Evolutionary conservation across 2,329 filamentous ascomycete species (phyloP).

Genomic region (Ophiostoma australiae): DNA sequence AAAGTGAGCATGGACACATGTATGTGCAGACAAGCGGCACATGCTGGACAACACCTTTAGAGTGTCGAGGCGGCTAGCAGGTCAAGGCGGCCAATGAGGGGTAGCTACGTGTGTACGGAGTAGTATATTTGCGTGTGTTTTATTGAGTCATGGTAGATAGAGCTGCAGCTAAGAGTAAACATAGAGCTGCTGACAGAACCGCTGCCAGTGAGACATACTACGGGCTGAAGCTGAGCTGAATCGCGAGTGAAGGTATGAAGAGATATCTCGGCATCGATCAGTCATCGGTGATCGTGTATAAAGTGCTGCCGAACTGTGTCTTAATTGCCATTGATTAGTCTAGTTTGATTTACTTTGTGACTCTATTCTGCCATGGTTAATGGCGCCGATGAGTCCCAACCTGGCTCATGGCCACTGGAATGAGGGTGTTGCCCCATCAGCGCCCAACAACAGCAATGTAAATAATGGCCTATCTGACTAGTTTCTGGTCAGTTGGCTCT

Average conservation of each 20-base stretch:
- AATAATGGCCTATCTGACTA: background rate
- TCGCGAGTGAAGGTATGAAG: background rate
- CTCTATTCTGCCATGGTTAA: too few species aligned
- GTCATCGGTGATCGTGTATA: background rate
- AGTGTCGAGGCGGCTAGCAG: background rate
- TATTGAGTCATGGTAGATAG: background rate
- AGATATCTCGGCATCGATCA: background rate
- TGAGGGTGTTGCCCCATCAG: conserved; percentile 12
- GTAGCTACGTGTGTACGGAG: too few species aligned
- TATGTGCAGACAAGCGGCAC: background rate
- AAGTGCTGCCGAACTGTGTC: background rate
- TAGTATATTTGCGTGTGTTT: background rate
- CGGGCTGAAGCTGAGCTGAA: background rate
- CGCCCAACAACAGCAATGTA: background rate
- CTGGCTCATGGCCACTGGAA: background rate
- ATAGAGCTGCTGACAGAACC: too few species aligned
- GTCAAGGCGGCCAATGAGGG: background rate
- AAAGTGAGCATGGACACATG: too few species aligned
- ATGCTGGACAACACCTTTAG: background rate
- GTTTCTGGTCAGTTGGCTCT: background rate
- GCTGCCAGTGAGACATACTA: background rate
- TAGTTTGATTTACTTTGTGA: background rate
- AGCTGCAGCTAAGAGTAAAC: background rate
- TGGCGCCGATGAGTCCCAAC: background rate
- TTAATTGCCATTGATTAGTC: background rate